Percentiles rank a stretch among this genome's conserved stretches.
Evolutionary conservation across 192 early-diverging fungal genomes (phyloP).

Genomic region (Backusella macrospora): DNA sequence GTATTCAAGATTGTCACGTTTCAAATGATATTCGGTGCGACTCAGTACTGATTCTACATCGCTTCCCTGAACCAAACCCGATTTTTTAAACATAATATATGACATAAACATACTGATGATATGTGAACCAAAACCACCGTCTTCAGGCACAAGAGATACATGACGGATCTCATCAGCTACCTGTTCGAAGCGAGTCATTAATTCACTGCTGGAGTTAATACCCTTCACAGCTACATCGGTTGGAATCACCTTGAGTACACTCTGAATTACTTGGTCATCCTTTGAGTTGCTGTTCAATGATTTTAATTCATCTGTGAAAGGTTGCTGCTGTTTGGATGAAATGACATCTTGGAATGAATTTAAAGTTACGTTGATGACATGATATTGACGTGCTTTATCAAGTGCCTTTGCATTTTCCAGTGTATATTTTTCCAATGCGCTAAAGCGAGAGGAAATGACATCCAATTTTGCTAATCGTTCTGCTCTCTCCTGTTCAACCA

Average conservation of each 20-base stretch:
- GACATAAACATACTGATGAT: slow-evolving; percentile 68
- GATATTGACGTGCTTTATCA: slow-evolving; percentile 58
- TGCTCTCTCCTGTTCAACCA: slow-evolving; percentile 85
- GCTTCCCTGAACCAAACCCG: slow-evolving; percentile 77
- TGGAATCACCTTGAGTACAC: slow-evolving; percentile 63
- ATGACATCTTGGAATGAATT: slow-evolving; percentile 60
- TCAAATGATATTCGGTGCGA: slow-evolving; percentile 71
- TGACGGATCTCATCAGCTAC: slow-evolving; percentile 69
- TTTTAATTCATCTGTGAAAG: slow-evolving; percentile 71
- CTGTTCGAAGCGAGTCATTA: slow-evolving; percentile 66
- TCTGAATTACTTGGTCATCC: slow-evolving; percentile 42
- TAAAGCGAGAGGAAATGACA: slow-evolving; percentile 72
- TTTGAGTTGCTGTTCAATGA: slow-evolving; percentile 49
- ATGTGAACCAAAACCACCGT: slow-evolving; percentile 83
- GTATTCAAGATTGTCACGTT: slow-evolving; percentile 73
- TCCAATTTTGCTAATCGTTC: slow-evolving; percentile 85
- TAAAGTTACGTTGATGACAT: slow-evolving; percentile 63
- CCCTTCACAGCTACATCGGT: slow-evolving; percentile 58
- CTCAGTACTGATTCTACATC: slow-evolving; percentile 84
- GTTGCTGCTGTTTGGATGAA: slow-evolving; percentile 45
- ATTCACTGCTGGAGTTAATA: slow-evolving; percentile 61
- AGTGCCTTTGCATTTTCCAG: slow-evolving; percentile 68
- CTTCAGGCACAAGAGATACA: slow-evolving; percentile 81
- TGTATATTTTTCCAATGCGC: slow-evolving; percentile 66
- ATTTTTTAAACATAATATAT: slow-evolving; percentile 76